phyloP scores from a whole-genome alignment of 495 filamentous ascomycete genomes.

The Thermochaetoides thermophila region DNA sequence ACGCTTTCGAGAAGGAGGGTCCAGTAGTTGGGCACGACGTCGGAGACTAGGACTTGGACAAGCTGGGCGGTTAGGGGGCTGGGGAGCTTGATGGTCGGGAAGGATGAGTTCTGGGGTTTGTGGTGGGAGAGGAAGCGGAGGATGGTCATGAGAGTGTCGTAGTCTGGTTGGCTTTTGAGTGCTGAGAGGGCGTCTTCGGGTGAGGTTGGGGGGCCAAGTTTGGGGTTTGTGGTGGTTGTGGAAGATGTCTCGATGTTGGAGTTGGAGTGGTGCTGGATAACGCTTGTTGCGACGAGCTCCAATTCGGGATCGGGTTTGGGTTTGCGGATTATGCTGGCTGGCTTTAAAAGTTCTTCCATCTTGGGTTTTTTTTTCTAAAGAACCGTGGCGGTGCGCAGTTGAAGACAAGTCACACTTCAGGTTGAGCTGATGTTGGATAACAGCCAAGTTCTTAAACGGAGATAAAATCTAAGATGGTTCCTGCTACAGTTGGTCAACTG shows the following conservation, averaged over 20 bases:
- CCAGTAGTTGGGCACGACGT: slow-evolving; percentile 70
- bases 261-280: slow-evolving; percentile 1
- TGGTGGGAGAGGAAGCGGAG: slow-evolving; percentile 39
- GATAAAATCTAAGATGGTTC: no score
- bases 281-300: no score
- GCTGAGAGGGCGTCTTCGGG: slow-evolving; percentile 45
- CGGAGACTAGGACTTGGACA: slow-evolving; percentile 49
- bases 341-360: slow-evolving; percentile 38
- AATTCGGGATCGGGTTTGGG: neutral
- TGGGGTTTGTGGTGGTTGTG: slow-evolving; percentile 9
- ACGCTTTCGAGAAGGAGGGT: slow-evolving; percentile 35
- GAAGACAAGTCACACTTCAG: no score
- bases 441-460: no score
- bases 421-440: no score
- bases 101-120: slow-evolving; percentile 9
- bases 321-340: slow-evolving; percentile 27
- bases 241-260: slow-evolving; percentile 9
- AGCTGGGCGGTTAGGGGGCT: slow-evolving; percentile 53
- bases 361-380: slow-evolving; percentile 1
- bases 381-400: no score
- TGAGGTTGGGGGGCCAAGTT: slow-evolving; percentile 15
- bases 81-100: slow-evolving; percentile 48
- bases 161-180: slow-evolving; percentile 50
- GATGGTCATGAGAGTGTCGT: slow-evolving; percentile 36
- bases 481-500: no score